These are phyloP conservation scores for Hypoxylon sp. DNA, from an alignment of 2,329 filamentous ascomycete species.

Conservation along the genomic window DNA sequence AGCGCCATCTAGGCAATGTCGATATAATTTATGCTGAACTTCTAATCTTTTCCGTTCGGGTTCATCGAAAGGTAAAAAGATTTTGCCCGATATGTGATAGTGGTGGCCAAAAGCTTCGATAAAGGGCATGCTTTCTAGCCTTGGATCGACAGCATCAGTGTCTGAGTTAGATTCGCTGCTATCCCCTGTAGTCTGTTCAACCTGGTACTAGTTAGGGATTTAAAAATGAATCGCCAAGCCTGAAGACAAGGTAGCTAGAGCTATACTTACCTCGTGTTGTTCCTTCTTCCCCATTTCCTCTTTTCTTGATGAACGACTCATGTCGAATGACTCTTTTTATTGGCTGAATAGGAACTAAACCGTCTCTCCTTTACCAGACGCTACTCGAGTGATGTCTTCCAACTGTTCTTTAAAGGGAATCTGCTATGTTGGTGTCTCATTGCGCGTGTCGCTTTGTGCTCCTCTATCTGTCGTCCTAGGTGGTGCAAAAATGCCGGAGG, in stretches of 20 bases:
- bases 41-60: conserved; percentile 50
- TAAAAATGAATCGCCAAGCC: conserved; percentile 14
- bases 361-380: conserved; percentile 1
- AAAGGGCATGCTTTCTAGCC: conserved; percentile 37
- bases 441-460: conserved; percentile 25
- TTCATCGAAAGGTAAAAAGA: conserved; percentile 53
- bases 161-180: conserved; percentile 34
- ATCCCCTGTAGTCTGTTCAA: conserved; percentile 25
- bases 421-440: conserved; percentile 38
- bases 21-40: conserved; percentile 49
- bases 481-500: conserved; percentile 38
- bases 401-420: conserved; percentile 23
- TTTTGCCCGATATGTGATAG: conserved; percentile 51
- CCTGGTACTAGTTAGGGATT: conserved; percentile 32
- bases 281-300: conserved; percentile 21
- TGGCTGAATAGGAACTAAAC: neutral
- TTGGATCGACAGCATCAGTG: conserved; percentile 31
- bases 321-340: conserved; percentile 13
- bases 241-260: neutral
- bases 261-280: conserved; percentile 37
- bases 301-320: conserved; percentile 34
- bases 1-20: conserved; percentile 51
- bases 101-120: conserved; percentile 52
- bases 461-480: conserved; percentile 37
- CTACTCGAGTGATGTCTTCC: conserved; percentile 7